Conservation (phyloP, 2,329 filamentous ascomycete species). For the Microascus cirrosus region DNA sequence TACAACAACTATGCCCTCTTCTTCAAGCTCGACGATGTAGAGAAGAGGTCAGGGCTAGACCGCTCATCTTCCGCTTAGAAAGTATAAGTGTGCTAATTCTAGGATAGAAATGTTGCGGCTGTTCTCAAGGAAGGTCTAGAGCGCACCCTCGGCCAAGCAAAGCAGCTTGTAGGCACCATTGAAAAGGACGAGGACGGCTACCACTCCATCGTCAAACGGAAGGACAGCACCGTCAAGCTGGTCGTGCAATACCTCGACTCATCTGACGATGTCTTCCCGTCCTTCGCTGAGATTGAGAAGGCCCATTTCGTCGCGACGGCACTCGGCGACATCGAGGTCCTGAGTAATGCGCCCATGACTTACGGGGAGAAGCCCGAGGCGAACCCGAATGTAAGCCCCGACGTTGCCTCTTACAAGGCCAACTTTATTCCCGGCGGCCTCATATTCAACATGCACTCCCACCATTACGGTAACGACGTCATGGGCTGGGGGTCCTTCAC, state of each 20-base stretch:
- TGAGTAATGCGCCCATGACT: slow-evolving; percentile 18
- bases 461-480: slow-evolving; percentile 30
- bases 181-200: slow-evolving; percentile 23
- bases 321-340: slow-evolving; percentile 13
- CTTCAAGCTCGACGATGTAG: slow-evolving; percentile 20
- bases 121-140: slow-evolving; percentile 22
- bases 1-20: slow-evolving; percentile 28
- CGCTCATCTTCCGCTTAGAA: not conserved
- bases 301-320: slow-evolving; percentile 18
- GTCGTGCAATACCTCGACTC: slow-evolving; percentile 24
- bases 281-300: slow-evolving; percentile 24
- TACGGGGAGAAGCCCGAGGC: slow-evolving; percentile 26
- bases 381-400: slow-evolving; percentile 19
- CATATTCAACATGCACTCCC: slow-evolving; percentile 27
- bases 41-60: slow-evolving; percentile 11
- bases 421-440: slow-evolving; percentile 29
- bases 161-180: slow-evolving; percentile 25
- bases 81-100: not conserved
- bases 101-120: slow-evolving; percentile 7
- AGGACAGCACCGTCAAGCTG: slow-evolving; percentile 20
- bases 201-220: slow-evolving; percentile 23
- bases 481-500: slow-evolving; percentile 26
- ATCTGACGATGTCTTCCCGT: slow-evolving; percentile 20
- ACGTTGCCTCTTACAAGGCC: slow-evolving; percentile 24
- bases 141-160: slow-evolving; percentile 21